Base-by-base conservation (phyloP, 345 rosid genomes). In the Bruguiera parviflora region DNA sequence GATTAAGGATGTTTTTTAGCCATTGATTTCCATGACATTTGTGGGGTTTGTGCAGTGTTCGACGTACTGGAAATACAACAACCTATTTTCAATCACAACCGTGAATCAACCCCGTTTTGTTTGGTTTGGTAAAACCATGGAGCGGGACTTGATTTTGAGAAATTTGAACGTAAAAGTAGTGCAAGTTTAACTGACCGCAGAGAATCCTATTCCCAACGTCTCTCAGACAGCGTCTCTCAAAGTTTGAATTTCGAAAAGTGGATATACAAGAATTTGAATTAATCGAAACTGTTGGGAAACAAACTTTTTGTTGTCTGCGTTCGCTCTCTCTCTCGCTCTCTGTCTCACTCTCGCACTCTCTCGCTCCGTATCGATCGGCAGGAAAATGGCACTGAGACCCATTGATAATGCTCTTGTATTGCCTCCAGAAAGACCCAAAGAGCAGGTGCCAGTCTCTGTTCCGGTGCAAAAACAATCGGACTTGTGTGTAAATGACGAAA, bases 371-470 rank as follows among this genome's bases (percentile, higher is more conserved):
- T n/a, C n/a, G 2, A 37, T 31, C 21, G 51, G 10, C 15, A 9
- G 47, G 21, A 71, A 53, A 72, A 94, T 94, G 98, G 96, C 97
- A 18, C 74, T 94, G 60, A 87, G 96, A 70, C 88, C 89, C 74
- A 88, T 92, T 8, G 96, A 87, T 55, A 94, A 91, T 64, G 91
- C 95, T 52, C 90, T 91, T 55, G 92, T 90, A 7, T 47, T 73
- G 32, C 22, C 76, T 24, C 82, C 81, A 6, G 90, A 88, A 68
- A 81, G 95, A 66, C 88, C 82, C 64, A 94, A 84, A 75, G 91
- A 89, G 83, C 90, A 81, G 37, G 70, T 76, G 4, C 88, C 85
- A 72, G 82, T 83, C 53, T 66, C 83, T 5, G 53, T 66, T 73
- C 60, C 68, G 3, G 33, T 59, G n/a, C 80, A 69, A 3, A 84